Evolutionary conservation across 306 rosid genomes (phyloP), one percentile per base, ranked within the genome.

Genomic region (Malus domestica): DNA sequence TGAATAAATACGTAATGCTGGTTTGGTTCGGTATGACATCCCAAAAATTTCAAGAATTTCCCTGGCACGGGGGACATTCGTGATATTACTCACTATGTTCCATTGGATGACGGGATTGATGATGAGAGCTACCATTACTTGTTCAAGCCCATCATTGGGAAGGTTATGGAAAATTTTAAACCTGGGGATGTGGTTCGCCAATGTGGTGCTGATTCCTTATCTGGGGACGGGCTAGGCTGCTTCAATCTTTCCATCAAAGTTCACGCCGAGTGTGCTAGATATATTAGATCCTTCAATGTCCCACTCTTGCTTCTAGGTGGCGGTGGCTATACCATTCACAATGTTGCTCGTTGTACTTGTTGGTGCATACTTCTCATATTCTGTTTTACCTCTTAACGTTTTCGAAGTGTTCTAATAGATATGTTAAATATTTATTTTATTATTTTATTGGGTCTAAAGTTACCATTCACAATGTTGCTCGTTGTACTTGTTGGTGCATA

Each of bases 111-210:
- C 51, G 97, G 96, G 54, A 92, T 92, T 85, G 97, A 92, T 83
- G 97, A 92, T 60, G 97, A 92, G 86, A 92, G 97, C 87, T 92
- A 92, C 76, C 93, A 92, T 87, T 88, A 70, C 74, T 81, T 92
- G 90, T 92, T 92, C 88, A 92, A 92, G 79, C 97, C 97, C 35
- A 76, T 92, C 76, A 88, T 92, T 60, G 89, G 88, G 74, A 92
- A 92, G 83, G 97, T 92, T 12, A 89, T 87, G 97, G 96, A 92
- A 81, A 83, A 89, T 80, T 92, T 89, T 80, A 85, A 74, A 80
- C 93, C 96, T 22, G 97, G 96, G 78, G 97, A 96, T 22, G 97
- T 92, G 63, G 91, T 89, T 84, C 96, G 89, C 80, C 97, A 89
- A 81, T 89, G 97, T 18, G 97, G 97, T 70, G 97, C 97, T 18